These are phyloP conservation scores for Singerocomus inundabilis DNA, from an alignment of 1,284 basidiomycete species.

Conservation along the genomic window DNA sequence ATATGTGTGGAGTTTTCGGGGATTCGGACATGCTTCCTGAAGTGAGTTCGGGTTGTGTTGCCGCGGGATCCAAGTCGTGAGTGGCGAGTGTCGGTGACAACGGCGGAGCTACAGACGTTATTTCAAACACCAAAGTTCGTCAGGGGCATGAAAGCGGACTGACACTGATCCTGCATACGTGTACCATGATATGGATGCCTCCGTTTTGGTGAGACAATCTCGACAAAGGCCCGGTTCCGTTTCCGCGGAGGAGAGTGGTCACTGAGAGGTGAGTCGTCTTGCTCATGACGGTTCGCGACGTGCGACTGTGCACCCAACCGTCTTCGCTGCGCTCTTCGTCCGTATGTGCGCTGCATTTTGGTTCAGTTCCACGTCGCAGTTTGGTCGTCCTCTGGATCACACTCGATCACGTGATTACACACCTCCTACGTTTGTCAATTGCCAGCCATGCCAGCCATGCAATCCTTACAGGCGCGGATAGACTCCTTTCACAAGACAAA, in stretches of 20 bases:
- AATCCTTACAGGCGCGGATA: conserved; percentile 52
- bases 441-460: too few relatives aligned
- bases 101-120: not conserved
- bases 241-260: conserved; percentile 22
- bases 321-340: conserved; percentile 33
- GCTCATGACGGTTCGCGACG: not conserved
- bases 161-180: not conserved
- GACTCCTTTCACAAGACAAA: conserved; percentile 57
- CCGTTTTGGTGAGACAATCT: conserved; percentile 22
- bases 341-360: conserved; percentile 43
- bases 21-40: not conserved
- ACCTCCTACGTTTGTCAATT: too few relatives aligned
- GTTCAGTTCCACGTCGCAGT: too few relatives aligned
- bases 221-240: conserved; percentile 19
- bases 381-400: too few relatives aligned
- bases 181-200: not conserved
- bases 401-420: too few relatives aligned
- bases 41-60: not conserved
- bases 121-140: not conserved
- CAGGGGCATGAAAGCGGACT: not conserved
- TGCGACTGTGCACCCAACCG: not conserved
- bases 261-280: not conserved
- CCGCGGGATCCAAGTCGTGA: not conserved
- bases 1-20: conserved; percentile 21
- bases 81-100: not conserved